These are phyloP conservation scores for Polytrichum formosum DNA, from an alignment of 225 moss, liverwort and hornwort species.

Conservation along the genomic window DNA sequence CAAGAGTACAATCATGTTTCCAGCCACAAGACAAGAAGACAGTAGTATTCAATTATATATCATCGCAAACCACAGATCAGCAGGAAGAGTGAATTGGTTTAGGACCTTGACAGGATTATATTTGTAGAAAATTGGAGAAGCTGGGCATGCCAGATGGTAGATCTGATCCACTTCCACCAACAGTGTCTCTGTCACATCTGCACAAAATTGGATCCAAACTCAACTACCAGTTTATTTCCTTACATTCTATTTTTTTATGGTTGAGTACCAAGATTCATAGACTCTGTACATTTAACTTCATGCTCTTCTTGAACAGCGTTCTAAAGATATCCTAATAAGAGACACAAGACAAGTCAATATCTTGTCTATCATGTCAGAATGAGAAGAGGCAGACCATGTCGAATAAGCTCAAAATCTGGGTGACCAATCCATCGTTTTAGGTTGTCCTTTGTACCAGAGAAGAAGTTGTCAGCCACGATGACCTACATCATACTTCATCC, in stretches of 20 bases:
- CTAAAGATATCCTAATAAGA: too few species aligned
- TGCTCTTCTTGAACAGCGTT: too few species aligned
- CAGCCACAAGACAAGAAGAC: too few species aligned
- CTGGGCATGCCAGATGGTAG: slow-evolving; percentile 96
- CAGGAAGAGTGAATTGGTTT: neutral
- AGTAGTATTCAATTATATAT: too few species aligned
- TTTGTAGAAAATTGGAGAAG: slow-evolving; percentile 98
- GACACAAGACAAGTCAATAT: too few species aligned
- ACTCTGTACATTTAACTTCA: too few species aligned
- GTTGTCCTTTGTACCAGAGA: slow-evolving; percentile 91
- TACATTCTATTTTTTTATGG: too few species aligned
- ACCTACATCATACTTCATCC: slow-evolving; percentile 40
- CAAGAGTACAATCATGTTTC: too few species aligned
- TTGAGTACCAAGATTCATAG: too few species aligned
- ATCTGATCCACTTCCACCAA: slow-evolving; percentile 93
- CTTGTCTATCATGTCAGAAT: neutral
- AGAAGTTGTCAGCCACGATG: slow-evolving; percentile 96
- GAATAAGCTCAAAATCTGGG: slow-evolving; percentile 90
- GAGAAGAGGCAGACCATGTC: slow-evolving; percentile 55
- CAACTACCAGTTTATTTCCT: too few species aligned
- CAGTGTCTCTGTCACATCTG: slow-evolving; percentile 90
- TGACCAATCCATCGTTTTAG: slow-evolving; percentile 84
- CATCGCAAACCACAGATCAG: too few species aligned
- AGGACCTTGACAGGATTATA: slow-evolving; percentile 95
- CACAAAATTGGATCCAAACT: slow-evolving; percentile 1